Evolutionary conservation across 805 yeast genomes (phyloP), one percentile per base, ranked within the genome.

Genomic region (Yarrowia sp.): DNA sequence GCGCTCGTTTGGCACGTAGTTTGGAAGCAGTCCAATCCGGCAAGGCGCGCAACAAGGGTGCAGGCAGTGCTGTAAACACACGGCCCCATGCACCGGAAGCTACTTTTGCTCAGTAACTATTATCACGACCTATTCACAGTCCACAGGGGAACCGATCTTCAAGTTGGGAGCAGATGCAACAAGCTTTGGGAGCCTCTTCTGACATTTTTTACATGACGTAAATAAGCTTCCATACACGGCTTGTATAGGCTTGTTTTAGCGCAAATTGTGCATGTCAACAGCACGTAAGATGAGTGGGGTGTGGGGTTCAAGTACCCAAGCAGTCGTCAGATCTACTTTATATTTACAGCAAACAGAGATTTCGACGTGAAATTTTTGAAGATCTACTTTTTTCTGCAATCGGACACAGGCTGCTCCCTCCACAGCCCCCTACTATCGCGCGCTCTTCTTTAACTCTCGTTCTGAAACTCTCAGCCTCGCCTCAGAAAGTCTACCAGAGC

Each of bases 141-240:
- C 55, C 55, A 46, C 46, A 44, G 49, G 51, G 19, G 51, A 44
- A 4, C 31, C 5, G 55, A 47, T 47, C 38, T 44, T 31, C 55
- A n/a, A 4, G 38, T 47, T 47, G 55, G 55, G 55, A 47, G 38
- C 25, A 14, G 36, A 47, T 47, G 55, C 27, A 47, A 46, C 27
- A 18, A 31, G 55, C 55, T 47, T 47, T 22, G 24, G 25, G 49
- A 19, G 2, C 5, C 16, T 2, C 4, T 16, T 14, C 31, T 47
- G 55, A 47, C 55, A 47, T 47, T 47, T 47, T 47, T 47, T 47
- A 47, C 55, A 47, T 47, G 55, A 25, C 55, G n/a, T 19, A n/a
- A n/a, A 31, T 22, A 24, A 14, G 13, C n/a, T 47, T 47, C 14
- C 6, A 1, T 7, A 47, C 55, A 32, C 55, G 55, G 55, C 55